These are phyloP conservation scores for Conticribra weissflogii DNA, from an alignment of 108 stramenopile species.

Conservation along the genomic window DNA sequence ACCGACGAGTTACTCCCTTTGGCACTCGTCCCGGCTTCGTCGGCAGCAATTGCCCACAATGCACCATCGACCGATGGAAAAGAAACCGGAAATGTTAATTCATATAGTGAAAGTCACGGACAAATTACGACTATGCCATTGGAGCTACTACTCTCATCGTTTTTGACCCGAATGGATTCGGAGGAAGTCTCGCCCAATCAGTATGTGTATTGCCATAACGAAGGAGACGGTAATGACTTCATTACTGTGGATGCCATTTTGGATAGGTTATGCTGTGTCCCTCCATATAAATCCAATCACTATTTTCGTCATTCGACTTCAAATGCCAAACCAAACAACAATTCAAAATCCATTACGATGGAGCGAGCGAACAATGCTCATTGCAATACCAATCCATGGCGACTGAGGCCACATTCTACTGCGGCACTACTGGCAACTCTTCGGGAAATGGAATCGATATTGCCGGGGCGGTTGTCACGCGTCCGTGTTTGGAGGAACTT, in stretches of 20 bases:
- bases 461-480: too few relatives aligned
- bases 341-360: background rate
- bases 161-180: constrained; percentile 23
- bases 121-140: constrained; percentile 1
- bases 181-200: constrained; percentile 12
- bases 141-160: constrained; percentile 25
- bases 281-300: too few relatives aligned
- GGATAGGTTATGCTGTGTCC: constrained; percentile 25
- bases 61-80: background rate
- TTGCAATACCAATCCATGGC: too few relatives aligned
- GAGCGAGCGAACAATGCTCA: too few relatives aligned
- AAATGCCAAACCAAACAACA: background rate
- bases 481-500: background rate
- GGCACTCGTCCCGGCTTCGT: too few relatives aligned
- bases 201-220: constrained; percentile 1
- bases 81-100: background rate
- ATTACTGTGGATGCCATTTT: constrained; percentile 33
- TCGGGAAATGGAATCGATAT: too few relatives aligned
- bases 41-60: too few relatives aligned
- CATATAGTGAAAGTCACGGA: too few relatives aligned
- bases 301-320: background rate
- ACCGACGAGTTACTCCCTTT: too few relatives aligned
- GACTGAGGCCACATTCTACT: too few relatives aligned
- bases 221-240: background rate
- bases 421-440: too few relatives aligned